A percentile compares a stretch with the other conserved stretches of the same genome.
These are phyloP conservation scores for Panaeolus papilionaceus DNA, from an alignment of 768 basidiomycete genomes.

Conservation along the genomic window DNA sequence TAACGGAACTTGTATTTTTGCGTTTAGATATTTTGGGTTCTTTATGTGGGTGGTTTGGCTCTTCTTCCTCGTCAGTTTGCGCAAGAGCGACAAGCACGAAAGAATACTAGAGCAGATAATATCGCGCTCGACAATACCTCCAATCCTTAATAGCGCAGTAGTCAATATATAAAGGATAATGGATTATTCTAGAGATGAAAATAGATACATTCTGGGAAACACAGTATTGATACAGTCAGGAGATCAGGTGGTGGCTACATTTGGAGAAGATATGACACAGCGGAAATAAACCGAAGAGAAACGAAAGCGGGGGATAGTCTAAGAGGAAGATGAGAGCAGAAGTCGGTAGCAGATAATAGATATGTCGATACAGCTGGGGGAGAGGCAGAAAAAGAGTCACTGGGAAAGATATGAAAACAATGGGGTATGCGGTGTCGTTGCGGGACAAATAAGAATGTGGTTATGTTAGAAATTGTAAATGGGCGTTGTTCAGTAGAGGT, in stretches of 20 bases:
- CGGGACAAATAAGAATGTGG: constrained; percentile 17
- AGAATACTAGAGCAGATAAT: constrained; percentile 27
- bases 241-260: constrained; percentile 23
- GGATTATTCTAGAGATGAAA: constrained; percentile 19
- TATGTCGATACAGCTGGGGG: constrained; percentile 31
- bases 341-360: constrained; percentile 17
- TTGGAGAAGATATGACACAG: constrained; percentile 20
- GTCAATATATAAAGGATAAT: constrained; percentile 18
- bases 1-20: constrained; percentile 14
- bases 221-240: constrained; percentile 31
- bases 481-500: constrained; percentile 1
- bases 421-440: constrained; percentile 22
- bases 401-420: constrained; percentile 22
- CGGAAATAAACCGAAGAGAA: constrained; percentile 18
- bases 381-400: constrained; percentile 13
- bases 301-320: constrained; percentile 21
- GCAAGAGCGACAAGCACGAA: constrained; percentile 41
- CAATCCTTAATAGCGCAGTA: constrained; percentile 6
- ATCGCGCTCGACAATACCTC: constrained; percentile 20
- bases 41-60: constrained; percentile 48
- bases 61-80: constrained; percentile 52
- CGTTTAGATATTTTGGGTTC: constrained; percentile 51
- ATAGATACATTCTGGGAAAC: constrained; percentile 29
- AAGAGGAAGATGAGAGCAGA: constrained; percentile 19
- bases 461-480: constrained; percentile 7